Percentiles rank a stretch among this genome's conserved stretches.
Conservation (phyloP, 805 yeast genomes). For the Blastobotrys parvus region DNA sequence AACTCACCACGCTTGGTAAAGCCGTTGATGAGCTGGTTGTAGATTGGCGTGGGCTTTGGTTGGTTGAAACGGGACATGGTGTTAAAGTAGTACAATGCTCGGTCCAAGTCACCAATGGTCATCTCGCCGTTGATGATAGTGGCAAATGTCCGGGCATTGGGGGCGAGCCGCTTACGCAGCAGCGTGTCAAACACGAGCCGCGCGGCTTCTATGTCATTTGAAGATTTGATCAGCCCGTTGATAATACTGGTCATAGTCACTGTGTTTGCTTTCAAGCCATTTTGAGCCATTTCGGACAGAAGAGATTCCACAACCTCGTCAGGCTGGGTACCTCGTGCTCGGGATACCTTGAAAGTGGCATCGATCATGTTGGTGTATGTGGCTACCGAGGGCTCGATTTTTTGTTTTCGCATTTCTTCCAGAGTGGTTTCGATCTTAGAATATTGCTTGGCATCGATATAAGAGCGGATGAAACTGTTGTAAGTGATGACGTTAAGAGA, state of each 20-base stretch:
- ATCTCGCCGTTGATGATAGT: constrained; percentile 27
- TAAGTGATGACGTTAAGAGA: constrained; percentile 41
- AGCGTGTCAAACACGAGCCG: constrained; percentile 39
- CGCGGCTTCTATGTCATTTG: constrained; percentile 44
- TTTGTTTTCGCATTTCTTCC: constrained; percentile 34
- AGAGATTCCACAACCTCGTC: constrained; percentile 31
- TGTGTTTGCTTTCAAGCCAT: constrained; percentile 34
- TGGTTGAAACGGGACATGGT: constrained; percentile 19
- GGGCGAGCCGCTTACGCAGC: constrained; percentile 26
- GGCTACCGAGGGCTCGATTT: constrained; percentile 48
- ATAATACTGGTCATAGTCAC: constrained; percentile 45
- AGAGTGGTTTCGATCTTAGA: constrained; percentile 44
- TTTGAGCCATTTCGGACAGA: constrained; percentile 34
- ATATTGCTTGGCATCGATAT: constrained; percentile 33
- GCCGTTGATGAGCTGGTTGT: constrained; percentile 26
- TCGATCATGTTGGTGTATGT: constrained; percentile 57
- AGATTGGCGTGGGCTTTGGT: constrained; percentile 21
- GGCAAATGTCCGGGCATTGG: constrained; percentile 22
- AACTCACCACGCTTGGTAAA: constrained; percentile 12
- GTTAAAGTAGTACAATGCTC: constrained; percentile 17
- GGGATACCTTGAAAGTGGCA: constrained; percentile 39
- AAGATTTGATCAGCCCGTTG: constrained; percentile 42
- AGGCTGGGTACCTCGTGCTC: constrained; percentile 35
- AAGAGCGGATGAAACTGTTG: constrained; percentile 42
- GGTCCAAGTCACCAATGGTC: constrained; percentile 17